Base-by-base conservation (phyloP, 768 basidiomycete species). In the Gloeophyllum trabeum region DNA sequence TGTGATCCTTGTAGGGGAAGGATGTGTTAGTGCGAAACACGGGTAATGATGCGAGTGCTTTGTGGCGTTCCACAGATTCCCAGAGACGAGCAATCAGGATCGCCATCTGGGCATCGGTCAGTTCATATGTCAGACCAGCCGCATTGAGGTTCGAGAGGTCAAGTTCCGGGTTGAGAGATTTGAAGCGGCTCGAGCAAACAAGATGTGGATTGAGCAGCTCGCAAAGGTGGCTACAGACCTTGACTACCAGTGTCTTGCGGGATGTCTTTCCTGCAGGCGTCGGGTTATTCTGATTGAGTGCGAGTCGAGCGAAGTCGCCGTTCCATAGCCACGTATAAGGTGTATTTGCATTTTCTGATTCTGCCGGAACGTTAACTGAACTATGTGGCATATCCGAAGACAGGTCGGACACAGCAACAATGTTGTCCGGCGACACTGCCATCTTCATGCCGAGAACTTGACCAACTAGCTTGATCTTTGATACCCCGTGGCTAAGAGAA, bases 401-500 rank as follows among this genome's bases (percentile, higher is more conserved):
- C n/a, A n/a, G 13, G n/a, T n/a, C 42, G 24, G 10, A 44, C 26
- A 5, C 20, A 16, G 10, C 10, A 16, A 32, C 28, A 32, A 10
- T 16, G 16, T 32, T 16, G 16, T 10, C 10, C 16, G 28, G 16
- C 28, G 16, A 32, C 20, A 25, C 21, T 4, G 5, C 14, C 24
- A 19, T 6, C 10, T 35, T 24, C 39, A 47, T 24, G 4, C 16
- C 24, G 4, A 47, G 38, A 20, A 47, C 19, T 35, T 47, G 44
- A 10, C 46, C 46, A 6, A 22, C 24, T 12, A 47, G 22, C 26
- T 45, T 39, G 39, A 45, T 47, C n/a, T 39, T 39, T 7, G 46
- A 38, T 13, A 44, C 46, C 4, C 37, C 7, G 23, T 45, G 45
- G 5, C 5, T n/a, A 5, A 47, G 24, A 32, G n/a, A 43, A 13